These are phyloP conservation scores for Elaeagnus macrophylla DNA, from an alignment of 306 rosid species.

Conservation along the genomic window DNA sequence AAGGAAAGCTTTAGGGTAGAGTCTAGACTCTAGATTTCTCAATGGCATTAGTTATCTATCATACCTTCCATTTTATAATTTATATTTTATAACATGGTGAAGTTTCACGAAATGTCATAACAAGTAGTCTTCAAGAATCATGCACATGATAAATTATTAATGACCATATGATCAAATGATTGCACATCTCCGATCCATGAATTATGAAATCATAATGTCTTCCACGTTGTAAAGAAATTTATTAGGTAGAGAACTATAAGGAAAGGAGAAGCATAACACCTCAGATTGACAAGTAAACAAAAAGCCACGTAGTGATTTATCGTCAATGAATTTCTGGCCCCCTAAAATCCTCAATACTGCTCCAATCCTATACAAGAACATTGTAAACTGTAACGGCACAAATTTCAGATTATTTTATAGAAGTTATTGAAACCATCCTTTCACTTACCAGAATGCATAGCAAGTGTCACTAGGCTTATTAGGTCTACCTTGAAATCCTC, in stretches of 20 bases:
- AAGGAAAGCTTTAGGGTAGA: too few relatives aligned
- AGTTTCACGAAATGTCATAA: too few relatives aligned
- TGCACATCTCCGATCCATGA: background rate
- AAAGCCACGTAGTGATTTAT: conserved; percentile 49
- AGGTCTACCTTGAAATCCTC: conserved; percentile 93
- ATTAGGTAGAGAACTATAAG: conserved; percentile 1
- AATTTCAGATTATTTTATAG: conserved; percentile 8
- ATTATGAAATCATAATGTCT: background rate
- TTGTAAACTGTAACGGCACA: conserved; percentile 18
- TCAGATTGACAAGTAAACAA: conserved; percentile 64
- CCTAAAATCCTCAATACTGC: conserved; percentile 65
- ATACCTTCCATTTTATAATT: too few relatives aligned
- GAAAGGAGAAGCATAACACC: conserved; percentile 37
- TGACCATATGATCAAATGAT: conserved; percentile 1
- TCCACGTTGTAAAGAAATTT: background rate
- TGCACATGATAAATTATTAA: background rate
- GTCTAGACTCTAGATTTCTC: too few relatives aligned
- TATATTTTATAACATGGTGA: too few relatives aligned
- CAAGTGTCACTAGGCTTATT: conserved; percentile 83
- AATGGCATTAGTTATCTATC: too few relatives aligned
- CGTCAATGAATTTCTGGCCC: conserved; percentile 50
- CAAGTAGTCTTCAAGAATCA: background rate
- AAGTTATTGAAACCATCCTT: conserved; percentile 11
- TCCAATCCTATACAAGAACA: conserved; percentile 58
- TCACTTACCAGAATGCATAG: conserved; percentile 84